phyloP scores from a whole-genome alignment of 345 rosid genomes.

The Moringa oleifera region DNA sequence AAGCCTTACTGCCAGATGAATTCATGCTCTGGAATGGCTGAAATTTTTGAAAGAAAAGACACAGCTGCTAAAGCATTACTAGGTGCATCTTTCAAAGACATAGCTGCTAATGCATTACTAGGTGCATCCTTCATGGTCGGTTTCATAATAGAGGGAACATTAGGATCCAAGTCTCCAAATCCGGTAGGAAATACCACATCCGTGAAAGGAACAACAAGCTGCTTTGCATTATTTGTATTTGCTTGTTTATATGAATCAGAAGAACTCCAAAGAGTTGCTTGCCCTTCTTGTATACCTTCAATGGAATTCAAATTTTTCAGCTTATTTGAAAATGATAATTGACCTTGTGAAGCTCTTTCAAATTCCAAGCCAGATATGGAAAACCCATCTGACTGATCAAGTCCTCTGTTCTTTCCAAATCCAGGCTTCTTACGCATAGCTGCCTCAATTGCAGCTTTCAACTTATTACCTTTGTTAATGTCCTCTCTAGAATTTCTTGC shows the following conservation, averaged over 20 bases:
- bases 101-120: conserved; percentile 24
- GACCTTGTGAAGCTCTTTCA: conserved; percentile 50
- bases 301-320: conserved; percentile 31
- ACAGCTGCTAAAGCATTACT: conserved; percentile 23
- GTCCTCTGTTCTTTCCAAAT: conserved; percentile 49
- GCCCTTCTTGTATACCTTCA: conserved; percentile 47
- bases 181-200: conserved; percentile 25
- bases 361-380: conserved; percentile 38
- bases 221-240: conserved; percentile 33
- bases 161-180: conserved; percentile 28
- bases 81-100: conserved; percentile 26
- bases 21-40: conserved; percentile 76
- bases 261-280: conserved; percentile 22
- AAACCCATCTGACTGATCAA: conserved; percentile 44
- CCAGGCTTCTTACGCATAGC: conserved; percentile 77
- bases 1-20: conserved; percentile 86
- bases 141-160: conserved; percentile 28
- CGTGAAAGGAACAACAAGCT: conserved; percentile 24
- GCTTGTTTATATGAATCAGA: conserved; percentile 33
- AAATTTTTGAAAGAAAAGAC: conserved; percentile 28
- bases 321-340: conserved; percentile 32
- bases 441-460: conserved; percentile 80
- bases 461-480: conserved; percentile 44
- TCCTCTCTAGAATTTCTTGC: conserved; percentile 47
- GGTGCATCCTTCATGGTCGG: conserved; percentile 25